These are phyloP conservation scores for Debaryomyces sp. DNA, from an alignment of 1,139 yeast genomes.

Conservation along the genomic window DNA sequence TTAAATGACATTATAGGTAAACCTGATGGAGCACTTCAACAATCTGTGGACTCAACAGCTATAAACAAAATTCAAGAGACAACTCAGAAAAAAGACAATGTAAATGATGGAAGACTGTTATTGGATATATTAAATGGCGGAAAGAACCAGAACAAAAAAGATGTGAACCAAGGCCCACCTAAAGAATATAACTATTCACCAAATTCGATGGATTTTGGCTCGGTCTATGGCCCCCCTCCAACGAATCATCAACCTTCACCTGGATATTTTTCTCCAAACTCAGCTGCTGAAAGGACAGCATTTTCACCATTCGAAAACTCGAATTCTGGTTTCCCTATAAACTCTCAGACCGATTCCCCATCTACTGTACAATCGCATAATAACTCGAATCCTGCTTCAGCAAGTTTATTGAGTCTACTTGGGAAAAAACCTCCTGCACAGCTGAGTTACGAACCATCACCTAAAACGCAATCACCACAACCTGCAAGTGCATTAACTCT, in stretches of 20 bases:
- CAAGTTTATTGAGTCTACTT: slow-evolving; percentile 19
- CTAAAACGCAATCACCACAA: slow-evolving; percentile 1
- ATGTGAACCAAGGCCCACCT: not conserved
- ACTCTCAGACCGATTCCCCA: not conserved
- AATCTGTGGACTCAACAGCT: not conserved
- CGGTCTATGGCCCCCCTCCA: slow-evolving; percentile 2
- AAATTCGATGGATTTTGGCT: not conserved
- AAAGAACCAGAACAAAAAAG: slow-evolving; percentile 4
- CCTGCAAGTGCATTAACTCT: slow-evolving; percentile 9
- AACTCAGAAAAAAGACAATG: not conserved
- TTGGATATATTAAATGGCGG: slow-evolving; percentile 20
- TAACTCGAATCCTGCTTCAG: slow-evolving; percentile 15
- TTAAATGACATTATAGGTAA: slow-evolving; percentile 16
- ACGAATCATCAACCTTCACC: not conserved
- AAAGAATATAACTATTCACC: slow-evolving; percentile 2
- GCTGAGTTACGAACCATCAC: not conserved
- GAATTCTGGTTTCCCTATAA: not conserved
- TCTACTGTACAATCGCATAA: not conserved
- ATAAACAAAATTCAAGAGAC: not conserved
- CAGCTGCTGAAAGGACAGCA: not conserved
- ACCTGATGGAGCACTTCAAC: not conserved
- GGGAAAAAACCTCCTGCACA: slow-evolving; percentile 14
- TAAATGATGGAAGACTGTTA: slow-evolving; percentile 15
- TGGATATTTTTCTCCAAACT: not conserved
- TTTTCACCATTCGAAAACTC: not conserved